Evolutionary conservation across 805 yeast species (phyloP), one percentile per base, ranked within the genome.

Genomic region (Pichia kluyveri): DNA sequence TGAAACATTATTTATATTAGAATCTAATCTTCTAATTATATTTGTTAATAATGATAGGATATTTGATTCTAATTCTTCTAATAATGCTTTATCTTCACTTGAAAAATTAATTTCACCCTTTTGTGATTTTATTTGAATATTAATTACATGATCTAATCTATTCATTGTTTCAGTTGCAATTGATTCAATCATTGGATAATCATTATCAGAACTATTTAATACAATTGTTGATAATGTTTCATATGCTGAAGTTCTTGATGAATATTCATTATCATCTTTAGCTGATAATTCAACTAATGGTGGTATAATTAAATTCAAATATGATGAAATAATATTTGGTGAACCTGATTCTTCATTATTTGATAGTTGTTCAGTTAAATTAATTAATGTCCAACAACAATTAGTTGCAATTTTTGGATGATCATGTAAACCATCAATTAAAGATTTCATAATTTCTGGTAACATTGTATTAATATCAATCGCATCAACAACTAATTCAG

Each of bases 311-410:
- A 72, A 69, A 26, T 73, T 74, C 61, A 87, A 89, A 65, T 79
- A 91, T 52, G 73, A 82, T 28, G 96, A 84, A 69, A 93, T 73
- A 26, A 80, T 77, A 17, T 69, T 70, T 23, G 26, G 26, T 23
- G 26, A 23, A 23, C 26, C 26, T 23, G 26, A 23, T 5, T 23
- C 26, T 23, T 30, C 32, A 10, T 30, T 30, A 30, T 30, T 30
- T 30, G 32, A 30, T 50, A 90, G 69, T 67, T 89, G 96, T 66
- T 91, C 98, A 28, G 86, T 76, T 54, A 93, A 72, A 65, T 93
- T 93, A 68, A 93, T 93, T 52, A 93, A 72, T 7, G 97, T 82
- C 99, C 99, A 93, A 67, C 98, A 88, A 68, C 96, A 88, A 71
- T 93, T 93, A n/a, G 96, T 88, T 3, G 90, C 78, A 34, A 93